Percentiles rank a stretch among this genome's conserved stretches.
These are phyloP conservation scores for Tubosaeta sp. DNA, from an alignment of 768 basidiomycete species.

Conservation along the genomic window DNA sequence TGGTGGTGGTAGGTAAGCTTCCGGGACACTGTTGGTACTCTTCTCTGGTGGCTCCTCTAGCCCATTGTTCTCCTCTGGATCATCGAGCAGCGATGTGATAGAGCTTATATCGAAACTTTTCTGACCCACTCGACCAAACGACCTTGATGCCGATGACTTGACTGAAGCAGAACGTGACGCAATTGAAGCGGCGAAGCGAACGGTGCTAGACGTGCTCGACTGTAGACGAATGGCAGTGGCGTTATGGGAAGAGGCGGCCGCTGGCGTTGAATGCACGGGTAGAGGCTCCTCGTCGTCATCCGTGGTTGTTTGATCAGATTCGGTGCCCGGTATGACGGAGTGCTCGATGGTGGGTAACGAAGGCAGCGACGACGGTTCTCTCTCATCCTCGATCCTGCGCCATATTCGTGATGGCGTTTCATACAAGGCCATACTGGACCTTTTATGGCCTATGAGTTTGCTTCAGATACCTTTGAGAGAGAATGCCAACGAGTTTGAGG, in stretches of 20 bases:
- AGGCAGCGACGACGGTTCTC: slow-evolving; percentile 79
- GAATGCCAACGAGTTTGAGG: background rate
- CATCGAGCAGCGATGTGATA: slow-evolving; percentile 50
- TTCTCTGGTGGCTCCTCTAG: slow-evolving; percentile 36
- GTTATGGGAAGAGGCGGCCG: slow-evolving; percentile 44
- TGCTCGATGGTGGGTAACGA: slow-evolving; percentile 71
- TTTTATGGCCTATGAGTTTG: background rate
- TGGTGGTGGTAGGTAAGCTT: slow-evolving; percentile 48
- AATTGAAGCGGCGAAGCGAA: slow-evolving; percentile 51
- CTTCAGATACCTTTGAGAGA: background rate
- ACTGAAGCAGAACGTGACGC: slow-evolving; percentile 38
- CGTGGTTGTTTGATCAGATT: slow-evolving; percentile 34
- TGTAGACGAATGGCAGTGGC: slow-evolving; percentile 50
- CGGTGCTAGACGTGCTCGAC: slow-evolving; percentile 46
- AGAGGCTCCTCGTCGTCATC: slow-evolving; percentile 42
- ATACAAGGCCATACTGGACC: slow-evolving; percentile 43
- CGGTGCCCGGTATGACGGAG: slow-evolving; percentile 41
- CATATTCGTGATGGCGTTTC: slow-evolving; percentile 85
- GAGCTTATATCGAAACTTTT: slow-evolving; percentile 60
- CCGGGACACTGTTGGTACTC: slow-evolving; percentile 51
- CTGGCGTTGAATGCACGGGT: slow-evolving; percentile 68
- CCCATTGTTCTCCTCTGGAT: slow-evolving; percentile 32
- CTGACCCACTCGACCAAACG: slow-evolving; percentile 29
- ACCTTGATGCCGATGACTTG: slow-evolving; percentile 34
- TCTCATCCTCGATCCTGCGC: slow-evolving; percentile 76